Evolutionary conservation across 2,329 filamentous ascomycete genomes (phyloP).

Genomic region (Fusarium succisae): DNA sequence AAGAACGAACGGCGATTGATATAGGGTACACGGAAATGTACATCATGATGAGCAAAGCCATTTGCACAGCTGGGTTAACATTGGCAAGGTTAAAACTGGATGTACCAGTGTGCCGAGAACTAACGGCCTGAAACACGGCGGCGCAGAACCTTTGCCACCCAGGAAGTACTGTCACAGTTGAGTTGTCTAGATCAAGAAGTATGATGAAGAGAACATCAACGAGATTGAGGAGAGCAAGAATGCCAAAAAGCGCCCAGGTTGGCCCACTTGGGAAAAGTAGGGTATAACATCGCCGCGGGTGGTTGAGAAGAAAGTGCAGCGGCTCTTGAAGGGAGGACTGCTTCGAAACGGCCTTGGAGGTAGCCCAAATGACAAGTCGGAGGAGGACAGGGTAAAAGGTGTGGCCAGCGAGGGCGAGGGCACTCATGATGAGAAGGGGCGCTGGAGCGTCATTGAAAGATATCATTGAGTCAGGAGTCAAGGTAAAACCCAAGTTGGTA

Average conservation of each 20-base stretch:
- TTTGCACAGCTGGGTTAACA: conserved; percentile 64
- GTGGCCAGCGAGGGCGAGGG: conserved; percentile 62
- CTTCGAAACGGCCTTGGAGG: conserved; percentile 57
- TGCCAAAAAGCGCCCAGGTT: conserved; percentile 65
- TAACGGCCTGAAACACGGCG: conserved; percentile 67
- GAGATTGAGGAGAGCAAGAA: conserved; percentile 61
- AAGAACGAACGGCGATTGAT: conserved; percentile 68
- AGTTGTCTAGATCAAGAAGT: conserved; percentile 61
- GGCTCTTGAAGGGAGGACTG: conserved; percentile 52
- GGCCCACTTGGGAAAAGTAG: conserved; percentile 68
- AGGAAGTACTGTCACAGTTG: conserved; percentile 56
- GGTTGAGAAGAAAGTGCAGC: conserved; percentile 67
- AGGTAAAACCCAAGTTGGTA: conserved; percentile 62
- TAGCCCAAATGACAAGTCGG: conserved; percentile 66
- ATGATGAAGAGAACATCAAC: conserved; percentile 66
- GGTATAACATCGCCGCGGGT: conserved; percentile 71
- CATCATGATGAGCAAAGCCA: conserved; percentile 72
- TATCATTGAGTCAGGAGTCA: conserved; percentile 65
- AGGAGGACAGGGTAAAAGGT: conserved; percentile 68
- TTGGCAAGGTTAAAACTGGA: conserved; percentile 60
- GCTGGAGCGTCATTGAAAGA: conserved; percentile 56
- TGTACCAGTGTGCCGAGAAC: conserved; percentile 57
- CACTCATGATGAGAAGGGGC: conserved; percentile 57
- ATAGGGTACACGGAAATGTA: conserved; percentile 71
- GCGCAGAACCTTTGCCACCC: conserved; percentile 60